These are phyloP conservation scores for Russula compacta DNA, from an alignment of 768 basidiomycete species.

Conservation along the genomic window DNA sequence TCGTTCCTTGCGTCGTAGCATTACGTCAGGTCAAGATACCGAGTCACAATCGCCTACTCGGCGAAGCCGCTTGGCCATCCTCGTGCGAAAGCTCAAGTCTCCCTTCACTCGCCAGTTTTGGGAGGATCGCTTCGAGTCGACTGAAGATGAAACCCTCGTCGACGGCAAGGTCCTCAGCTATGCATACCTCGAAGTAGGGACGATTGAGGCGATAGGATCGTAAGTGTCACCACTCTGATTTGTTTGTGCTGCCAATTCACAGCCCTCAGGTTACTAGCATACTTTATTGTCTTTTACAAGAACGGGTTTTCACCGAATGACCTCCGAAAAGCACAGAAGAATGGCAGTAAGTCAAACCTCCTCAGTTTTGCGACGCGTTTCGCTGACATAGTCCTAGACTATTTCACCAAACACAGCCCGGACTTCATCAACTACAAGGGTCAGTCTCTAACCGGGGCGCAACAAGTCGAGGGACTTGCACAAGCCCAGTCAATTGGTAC, in stretches of 20 bases:
- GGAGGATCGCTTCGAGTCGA: conserved; percentile 44
- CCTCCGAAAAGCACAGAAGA: conserved; percentile 40
- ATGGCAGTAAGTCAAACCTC: conserved; percentile 1
- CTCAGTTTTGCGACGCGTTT: background rate
- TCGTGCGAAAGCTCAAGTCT: conserved; percentile 33
- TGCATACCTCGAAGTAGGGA: conserved; percentile 54
- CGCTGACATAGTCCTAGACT: conserved; percentile 28
- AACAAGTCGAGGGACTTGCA: conserved; percentile 50
- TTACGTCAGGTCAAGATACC: conserved; percentile 43
- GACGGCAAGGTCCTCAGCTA: conserved; percentile 56
- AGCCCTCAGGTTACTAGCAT: conserved; percentile 41
- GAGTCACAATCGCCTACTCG: conserved; percentile 40
- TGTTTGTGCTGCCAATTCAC: background rate
- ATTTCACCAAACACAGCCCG: conserved; percentile 40
- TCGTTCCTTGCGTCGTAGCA: conserved; percentile 48
- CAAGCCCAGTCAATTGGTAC: conserved; percentile 54
- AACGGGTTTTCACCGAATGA: conserved; percentile 53
- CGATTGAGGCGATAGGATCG: conserved; percentile 51
- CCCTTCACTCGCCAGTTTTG: conserved; percentile 53
- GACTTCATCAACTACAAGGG: conserved; percentile 51
- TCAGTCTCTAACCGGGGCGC: conserved; percentile 32
- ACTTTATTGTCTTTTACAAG: conserved; percentile 59
- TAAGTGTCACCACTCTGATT: conserved; percentile 26
- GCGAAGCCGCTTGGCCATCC: conserved; percentile 34
- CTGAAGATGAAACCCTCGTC: conserved; percentile 52